phyloP scores from a whole-genome alignment of 179 eudicot genomes.

The Spergularia azorica region DNA sequence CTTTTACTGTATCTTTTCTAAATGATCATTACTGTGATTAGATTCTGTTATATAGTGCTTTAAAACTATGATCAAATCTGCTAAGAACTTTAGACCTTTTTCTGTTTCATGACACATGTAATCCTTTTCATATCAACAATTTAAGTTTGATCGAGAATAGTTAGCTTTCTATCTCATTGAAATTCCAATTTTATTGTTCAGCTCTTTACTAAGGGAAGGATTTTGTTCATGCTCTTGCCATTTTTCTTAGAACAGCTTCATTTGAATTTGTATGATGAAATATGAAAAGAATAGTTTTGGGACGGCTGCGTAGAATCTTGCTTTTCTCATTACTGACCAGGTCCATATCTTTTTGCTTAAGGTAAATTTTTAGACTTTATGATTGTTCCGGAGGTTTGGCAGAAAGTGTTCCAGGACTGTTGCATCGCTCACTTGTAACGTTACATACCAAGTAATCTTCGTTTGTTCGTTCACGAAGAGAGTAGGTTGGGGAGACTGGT shows the following conservation, averaged over 20 bases:
- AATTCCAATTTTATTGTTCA: background rate
- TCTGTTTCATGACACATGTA: background rate
- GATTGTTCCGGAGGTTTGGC: background rate
- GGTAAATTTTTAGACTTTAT: background rate
- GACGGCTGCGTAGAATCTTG: background rate
- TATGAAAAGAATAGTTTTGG: background rate
- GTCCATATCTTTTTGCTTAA: background rate
- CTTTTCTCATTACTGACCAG: background rate
- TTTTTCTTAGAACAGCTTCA: background rate
- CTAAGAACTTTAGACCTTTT: background rate
- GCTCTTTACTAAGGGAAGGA: background rate
- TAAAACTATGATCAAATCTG: background rate
- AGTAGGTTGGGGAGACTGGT: background rate
- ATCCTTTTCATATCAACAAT: background rate
- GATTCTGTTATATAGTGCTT: background rate
- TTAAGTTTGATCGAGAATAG: background rate
- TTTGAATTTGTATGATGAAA: background rate
- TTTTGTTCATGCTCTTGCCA: background rate
- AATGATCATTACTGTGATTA: background rate
- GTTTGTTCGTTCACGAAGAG: too few species aligned
- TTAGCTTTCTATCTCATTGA: background rate
- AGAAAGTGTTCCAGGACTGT: background rate
- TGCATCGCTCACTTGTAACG: background rate
- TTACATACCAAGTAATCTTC: too few species aligned
- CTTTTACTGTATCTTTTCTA: slow-evolving; percentile 5